Base-by-base conservation (phyloP, 2,329 filamentous ascomycete species). In the Thyridium curvatum region DNA sequence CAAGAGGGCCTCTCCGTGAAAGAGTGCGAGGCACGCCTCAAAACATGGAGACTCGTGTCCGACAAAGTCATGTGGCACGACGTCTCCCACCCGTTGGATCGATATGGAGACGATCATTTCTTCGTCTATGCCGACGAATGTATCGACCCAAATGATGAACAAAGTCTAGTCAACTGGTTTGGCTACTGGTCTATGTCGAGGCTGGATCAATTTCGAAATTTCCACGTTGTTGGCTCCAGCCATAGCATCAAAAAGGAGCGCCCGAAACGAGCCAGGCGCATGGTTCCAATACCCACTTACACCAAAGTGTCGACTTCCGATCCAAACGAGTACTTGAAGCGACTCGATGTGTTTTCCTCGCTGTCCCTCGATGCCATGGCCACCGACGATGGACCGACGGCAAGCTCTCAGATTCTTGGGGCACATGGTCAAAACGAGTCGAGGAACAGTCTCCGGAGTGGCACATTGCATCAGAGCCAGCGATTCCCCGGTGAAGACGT, bases 161-260 rank as follows among this genome's bases (percentile, higher is more conserved):
- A 79, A 49, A 78, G 71, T 41, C 58, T 83, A 18, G 67, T 82
- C 9, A 76, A 79, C 44, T 81, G 74, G 71, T 82, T 80, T 52
- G 75, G 72, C 2, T 73, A 65, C 54, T 82, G 77, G 78, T 63
- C 74, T 1, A 58, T 64, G 26, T 43, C 54, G 40, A 67, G 69
- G 21, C 50, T 76, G 29, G 68, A 78, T 41, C 56, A 58, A 31
- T 75, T 69, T 48, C 68, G 75, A 26, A 70, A 66, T 30, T 81
- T 82, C 46, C 59, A 62, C 14, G 70, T 82, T 3, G 39, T 82
- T 4, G 77, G 77, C 3, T 74, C 74, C 1, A 45, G 50, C 45
- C 30, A 53, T 3, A 37, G 46, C 13, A 53, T 46, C 10, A 52
- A 46, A 2, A 39, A 42, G 28, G 40, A 32, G 5, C 40, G 41